These are phyloP conservation scores for Alopecurus myosuroides DNA, from an alignment of 176 grass and related monocot species.

Conservation along the genomic window DNA sequence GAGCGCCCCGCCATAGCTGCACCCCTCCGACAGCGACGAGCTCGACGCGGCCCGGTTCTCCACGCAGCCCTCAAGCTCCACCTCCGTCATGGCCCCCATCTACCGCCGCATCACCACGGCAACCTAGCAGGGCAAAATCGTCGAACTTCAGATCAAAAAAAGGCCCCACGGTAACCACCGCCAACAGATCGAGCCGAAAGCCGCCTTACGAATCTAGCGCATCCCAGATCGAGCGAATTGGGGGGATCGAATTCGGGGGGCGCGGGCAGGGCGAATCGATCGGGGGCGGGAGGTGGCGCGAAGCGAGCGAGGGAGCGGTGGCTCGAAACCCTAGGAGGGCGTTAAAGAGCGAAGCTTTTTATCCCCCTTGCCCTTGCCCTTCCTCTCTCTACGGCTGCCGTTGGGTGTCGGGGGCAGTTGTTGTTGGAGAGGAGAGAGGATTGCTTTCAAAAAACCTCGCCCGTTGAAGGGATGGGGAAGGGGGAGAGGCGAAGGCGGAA, in stretches of 20 bases:
- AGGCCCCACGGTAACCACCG: slow-evolving; percentile 10
- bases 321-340: slow-evolving; percentile 74
- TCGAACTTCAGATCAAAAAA: slow-evolving; percentile 34
- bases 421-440: slow-evolving; percentile 34
- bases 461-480: slow-evolving; percentile 63
- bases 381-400: slow-evolving; percentile 35
- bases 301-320: slow-evolving; percentile 31
- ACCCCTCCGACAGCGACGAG: slow-evolving; percentile 73
- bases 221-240: slow-evolving; percentile 42
- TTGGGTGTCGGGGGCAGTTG: slow-evolving; percentile 29
- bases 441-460: slow-evolving; percentile 85
- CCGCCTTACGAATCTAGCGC: slow-evolving; percentile 39
- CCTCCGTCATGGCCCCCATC: slow-evolving; percentile 47
- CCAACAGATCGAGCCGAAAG: slow-evolving; percentile 37
- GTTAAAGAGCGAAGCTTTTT: slow-evolving; percentile 44
- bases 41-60: slow-evolving; percentile 91
- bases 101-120: slow-evolving; percentile 19
- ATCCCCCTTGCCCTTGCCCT: neutral
- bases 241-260: slow-evolving; percentile 22
- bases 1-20: slow-evolving; percentile 47
- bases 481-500: neutral
- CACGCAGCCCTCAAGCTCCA: slow-evolving; percentile 69
- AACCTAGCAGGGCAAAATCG: slow-evolving; percentile 28
- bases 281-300: slow-evolving; percentile 30
- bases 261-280: slow-evolving; percentile 18